Evolutionary conservation across 2,329 filamentous ascomycete species (phyloP).

Genomic region (Dothiorella sarmentorum): DNA sequence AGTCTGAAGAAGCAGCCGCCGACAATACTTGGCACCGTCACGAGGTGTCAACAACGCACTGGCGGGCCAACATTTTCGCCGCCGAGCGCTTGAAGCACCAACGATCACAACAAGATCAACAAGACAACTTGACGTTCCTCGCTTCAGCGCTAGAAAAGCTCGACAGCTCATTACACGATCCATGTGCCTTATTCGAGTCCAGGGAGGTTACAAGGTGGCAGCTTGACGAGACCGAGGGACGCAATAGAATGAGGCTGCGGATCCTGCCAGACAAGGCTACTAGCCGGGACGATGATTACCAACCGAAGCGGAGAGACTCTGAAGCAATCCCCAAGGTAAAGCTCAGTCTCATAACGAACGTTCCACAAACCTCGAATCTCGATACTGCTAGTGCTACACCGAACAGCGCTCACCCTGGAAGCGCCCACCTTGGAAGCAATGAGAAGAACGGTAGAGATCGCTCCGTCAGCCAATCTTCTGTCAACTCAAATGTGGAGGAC

Average conservation of each 20-base stretch:
- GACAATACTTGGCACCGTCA: constrained; percentile 77
- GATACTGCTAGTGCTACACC: constrained; percentile 25
- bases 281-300: constrained; percentile 66
- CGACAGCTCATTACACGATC: constrained; percentile 71
- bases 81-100: constrained; percentile 92
- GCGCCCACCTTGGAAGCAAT: too few species aligned
- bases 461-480: constrained; percentile 42
- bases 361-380: constrained; percentile 27
- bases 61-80: constrained; percentile 93
- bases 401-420: constrained; percentile 24
- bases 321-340: constrained; percentile 46
- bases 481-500: constrained; percentile 62
- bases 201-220: constrained; percentile 72
- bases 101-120: constrained; percentile 82
- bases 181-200: constrained; percentile 75
- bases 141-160: constrained; percentile 73
- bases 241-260: constrained; percentile 89
- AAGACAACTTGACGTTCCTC: constrained; percentile 80
- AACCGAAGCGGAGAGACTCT: constrained; percentile 74
- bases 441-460: constrained; percentile 31
- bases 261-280: constrained; percentile 73
- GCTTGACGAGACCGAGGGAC: constrained; percentile 89
- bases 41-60: constrained; percentile 80
- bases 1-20: constrained; percentile 61
- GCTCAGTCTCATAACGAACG: constrained; percentile 46